These are phyloP conservation scores for Lactarius quietus DNA, from an alignment of 768 basidiomycete genomes.

Conservation along the genomic window DNA sequence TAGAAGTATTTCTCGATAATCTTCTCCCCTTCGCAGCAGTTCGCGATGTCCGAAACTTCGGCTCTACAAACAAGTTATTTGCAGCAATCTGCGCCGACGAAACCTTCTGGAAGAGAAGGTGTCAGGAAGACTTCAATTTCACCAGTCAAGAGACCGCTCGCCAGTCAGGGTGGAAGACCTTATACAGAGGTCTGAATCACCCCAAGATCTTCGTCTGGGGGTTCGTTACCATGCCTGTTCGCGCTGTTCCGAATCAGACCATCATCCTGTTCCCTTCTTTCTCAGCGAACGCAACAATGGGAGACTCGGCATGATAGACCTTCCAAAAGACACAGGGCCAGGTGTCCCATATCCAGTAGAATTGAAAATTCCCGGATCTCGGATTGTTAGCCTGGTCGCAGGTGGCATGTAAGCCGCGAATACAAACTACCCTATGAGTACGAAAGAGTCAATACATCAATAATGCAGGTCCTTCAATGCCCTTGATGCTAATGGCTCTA, in stretches of 20 bases:
- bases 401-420: constrained; percentile 67
- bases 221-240: constrained; percentile 37
- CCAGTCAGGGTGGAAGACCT: constrained; percentile 71
- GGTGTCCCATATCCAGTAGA: constrained; percentile 62
- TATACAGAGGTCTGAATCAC: constrained; percentile 66
- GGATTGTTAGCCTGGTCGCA: constrained; percentile 70
- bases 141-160: constrained; percentile 67
- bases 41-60: constrained; percentile 54
- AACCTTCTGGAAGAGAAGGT: constrained; percentile 72
- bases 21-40: constrained; percentile 55
- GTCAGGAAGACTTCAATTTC: constrained; percentile 75
- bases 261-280: neutral
- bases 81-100: constrained; percentile 61
- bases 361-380: constrained; percentile 54
- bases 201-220: constrained; percentile 57
- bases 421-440: neutral
- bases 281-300: constrained; percentile 58
- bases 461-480: constrained; percentile 77
- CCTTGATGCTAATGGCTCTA: constrained; percentile 65
- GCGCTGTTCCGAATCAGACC: neutral
- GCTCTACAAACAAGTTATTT: constrained; percentile 63
- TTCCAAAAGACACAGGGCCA: constrained; percentile 36
- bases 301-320: constrained; percentile 53
- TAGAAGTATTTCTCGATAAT: constrained; percentile 77
- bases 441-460: neutral